A percentile compares a stretch with the other conserved stretches of the same genome.
Conservation (phyloP, 345 rosid species). For the Gossypium sturtianum region DNA sequence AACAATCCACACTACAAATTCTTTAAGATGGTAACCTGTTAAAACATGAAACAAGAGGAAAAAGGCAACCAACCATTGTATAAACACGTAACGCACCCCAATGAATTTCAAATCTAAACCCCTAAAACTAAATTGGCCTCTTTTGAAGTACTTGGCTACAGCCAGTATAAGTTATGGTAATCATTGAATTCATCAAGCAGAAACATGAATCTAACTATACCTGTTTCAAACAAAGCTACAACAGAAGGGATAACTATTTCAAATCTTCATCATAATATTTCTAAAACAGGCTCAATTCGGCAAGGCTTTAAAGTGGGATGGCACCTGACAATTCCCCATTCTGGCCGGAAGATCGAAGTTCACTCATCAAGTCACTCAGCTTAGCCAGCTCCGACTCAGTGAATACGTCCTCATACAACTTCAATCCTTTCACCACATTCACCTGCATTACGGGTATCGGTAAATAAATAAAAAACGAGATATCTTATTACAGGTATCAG, state of each 20-base stretch:
- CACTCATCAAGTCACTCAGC: slow-evolving; percentile 51
- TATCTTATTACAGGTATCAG: neutral
- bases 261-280: slow-evolving; percentile 6
- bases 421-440: slow-evolving; percentile 92
- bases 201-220: neutral
- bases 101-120: neutral
- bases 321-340: slow-evolving; percentile 78
- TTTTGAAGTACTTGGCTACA: neutral
- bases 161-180: neutral
- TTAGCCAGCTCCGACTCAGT: slow-evolving; percentile 60
- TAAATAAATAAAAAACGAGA: slow-evolving; percentile 20
- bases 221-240: slow-evolving; percentile 7
- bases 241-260: slow-evolving; percentile 9
- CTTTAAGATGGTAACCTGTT: neutral
- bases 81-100: neutral
- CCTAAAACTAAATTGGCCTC: neutral
- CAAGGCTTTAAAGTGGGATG: slow-evolving; percentile 15
- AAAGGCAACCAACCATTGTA: neutral
- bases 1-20: too few species aligned
- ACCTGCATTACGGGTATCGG: slow-evolving; percentile 46
- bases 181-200: neutral
- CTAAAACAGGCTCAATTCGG: slow-evolving; percentile 9
- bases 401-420: slow-evolving; percentile 70
- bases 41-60: neutral
- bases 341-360: slow-evolving; percentile 69